Evolutionary conservation across 2,329 filamentous ascomycete species (phyloP).

Genomic region (Emydomyces testavorans): DNA sequence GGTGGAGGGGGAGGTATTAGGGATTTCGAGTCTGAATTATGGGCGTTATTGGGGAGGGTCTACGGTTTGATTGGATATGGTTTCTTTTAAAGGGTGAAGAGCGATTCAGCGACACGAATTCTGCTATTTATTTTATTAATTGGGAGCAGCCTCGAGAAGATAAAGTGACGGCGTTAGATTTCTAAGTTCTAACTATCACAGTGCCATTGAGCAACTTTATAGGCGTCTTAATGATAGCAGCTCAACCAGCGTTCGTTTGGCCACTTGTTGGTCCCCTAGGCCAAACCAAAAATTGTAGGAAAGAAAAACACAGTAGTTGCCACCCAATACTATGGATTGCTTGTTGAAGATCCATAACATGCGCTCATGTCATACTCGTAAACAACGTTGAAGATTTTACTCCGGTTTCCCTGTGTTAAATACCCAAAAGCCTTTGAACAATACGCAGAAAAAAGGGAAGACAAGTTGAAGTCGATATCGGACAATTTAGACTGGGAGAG

Average conservation of each 20-base stretch:
- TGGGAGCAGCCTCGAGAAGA: background rate
- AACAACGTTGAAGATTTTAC: constrained; percentile 18
- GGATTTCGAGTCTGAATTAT: background rate
- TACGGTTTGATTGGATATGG: background rate
- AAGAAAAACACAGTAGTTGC: background rate
- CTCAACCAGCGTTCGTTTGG: background rate
- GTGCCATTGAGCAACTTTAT: no score
- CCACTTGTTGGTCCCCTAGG: background rate
- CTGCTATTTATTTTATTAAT: no score
- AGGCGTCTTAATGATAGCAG: background rate
- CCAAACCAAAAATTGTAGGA: background rate
- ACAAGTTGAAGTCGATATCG: background rate
- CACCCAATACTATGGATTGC: constrained; percentile 17
- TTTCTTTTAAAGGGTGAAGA: no score
- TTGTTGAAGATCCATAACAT: constrained; percentile 20
- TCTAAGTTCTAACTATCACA: no score
- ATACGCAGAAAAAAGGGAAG: constrained; percentile 1
- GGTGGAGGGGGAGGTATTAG: background rate
- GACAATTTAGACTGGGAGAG: constrained; percentile 53
- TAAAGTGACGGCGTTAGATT: no score
- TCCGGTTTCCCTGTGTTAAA: constrained; percentile 11
- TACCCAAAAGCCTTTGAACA: constrained; percentile 3
- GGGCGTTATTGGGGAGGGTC: no score
- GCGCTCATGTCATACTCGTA: constrained; percentile 14
- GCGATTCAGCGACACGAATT: no score